These are phyloP conservation scores for Termitomyces sp. DNA, from an alignment of 768 basidiomycete species.

Conservation along the genomic window DNA sequence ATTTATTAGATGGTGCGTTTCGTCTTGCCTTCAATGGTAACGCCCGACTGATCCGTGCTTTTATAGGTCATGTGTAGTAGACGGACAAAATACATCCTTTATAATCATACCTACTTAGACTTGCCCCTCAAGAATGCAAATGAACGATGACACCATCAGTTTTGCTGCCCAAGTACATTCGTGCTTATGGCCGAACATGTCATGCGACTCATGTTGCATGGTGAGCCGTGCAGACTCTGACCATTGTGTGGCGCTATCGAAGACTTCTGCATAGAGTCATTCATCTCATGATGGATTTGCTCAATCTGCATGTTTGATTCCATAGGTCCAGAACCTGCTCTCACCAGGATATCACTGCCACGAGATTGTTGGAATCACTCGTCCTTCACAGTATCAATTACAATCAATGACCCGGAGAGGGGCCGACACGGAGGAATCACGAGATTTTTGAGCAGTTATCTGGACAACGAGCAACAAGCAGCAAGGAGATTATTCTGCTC, in stretches of 20 bases:
- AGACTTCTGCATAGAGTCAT: neutral
- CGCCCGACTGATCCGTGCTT: neutral
- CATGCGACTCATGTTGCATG: neutral
- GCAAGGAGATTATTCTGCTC: no score
- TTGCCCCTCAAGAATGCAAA: neutral
- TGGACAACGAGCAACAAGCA: no score
- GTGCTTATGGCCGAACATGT: neutral
- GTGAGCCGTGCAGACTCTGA: neutral
- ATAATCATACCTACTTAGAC: conserved; percentile 1
- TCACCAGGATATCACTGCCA: no score
- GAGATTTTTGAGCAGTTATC: no score
- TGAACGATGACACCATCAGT: neutral
- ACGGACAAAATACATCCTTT: conserved; percentile 9
- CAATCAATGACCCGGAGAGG: no score
- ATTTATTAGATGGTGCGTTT: conserved; percentile 48
- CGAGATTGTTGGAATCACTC: no score
- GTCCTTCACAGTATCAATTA: no score
- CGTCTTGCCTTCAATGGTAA: neutral
- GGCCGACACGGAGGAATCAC: no score
- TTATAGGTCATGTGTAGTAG: conserved; percentile 6
- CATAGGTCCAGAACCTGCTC: no score
- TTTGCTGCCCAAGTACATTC: neutral
- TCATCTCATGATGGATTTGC: no score
- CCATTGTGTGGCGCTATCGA: neutral
- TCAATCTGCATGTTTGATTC: no score